Evolutionary conservation across 2,329 filamentous ascomycete genomes (phyloP).

Genomic region (Fonsecaea erecta): DNA sequence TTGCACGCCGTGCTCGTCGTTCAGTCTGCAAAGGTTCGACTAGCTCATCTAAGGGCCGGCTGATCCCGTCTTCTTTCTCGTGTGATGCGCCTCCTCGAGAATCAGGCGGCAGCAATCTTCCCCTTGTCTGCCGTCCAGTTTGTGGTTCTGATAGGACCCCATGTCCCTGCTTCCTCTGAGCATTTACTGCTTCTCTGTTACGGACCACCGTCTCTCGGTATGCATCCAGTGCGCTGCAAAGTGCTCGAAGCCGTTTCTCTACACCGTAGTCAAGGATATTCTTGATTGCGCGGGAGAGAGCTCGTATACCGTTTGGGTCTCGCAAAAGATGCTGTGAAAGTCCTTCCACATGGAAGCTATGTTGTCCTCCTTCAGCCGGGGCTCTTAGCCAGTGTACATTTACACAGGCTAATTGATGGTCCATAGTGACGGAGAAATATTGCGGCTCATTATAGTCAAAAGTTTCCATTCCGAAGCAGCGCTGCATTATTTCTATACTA

Average conservation of each 20-base stretch:
- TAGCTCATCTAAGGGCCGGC: too few species aligned
- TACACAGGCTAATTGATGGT: constrained; percentile 23
- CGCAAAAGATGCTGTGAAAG: constrained; percentile 22
- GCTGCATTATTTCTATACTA: constrained; percentile 24
- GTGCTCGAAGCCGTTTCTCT: constrained; percentile 15
- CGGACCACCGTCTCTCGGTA: constrained; percentile 25
- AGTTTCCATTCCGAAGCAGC: constrained; percentile 18
- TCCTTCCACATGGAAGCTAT: constrained; percentile 27
- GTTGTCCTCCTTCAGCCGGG: constrained; percentile 21
- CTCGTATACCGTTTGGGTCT: constrained; percentile 24
- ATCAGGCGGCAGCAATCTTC: too few species aligned
- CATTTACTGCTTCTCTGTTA: constrained; percentile 20
- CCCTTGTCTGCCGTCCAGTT: too few species aligned
- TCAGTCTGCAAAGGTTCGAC: too few species aligned
- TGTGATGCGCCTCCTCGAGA: too few species aligned
- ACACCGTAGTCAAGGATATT: constrained; percentile 32
- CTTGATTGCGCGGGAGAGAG: constrained; percentile 29
- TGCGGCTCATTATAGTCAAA: constrained; percentile 28
- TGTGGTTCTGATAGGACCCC: background rate
- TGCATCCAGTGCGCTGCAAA: constrained; percentile 28
- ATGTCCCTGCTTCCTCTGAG: constrained; percentile 7
- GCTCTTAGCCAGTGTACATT: constrained; percentile 33
- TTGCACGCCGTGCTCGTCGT: too few species aligned
- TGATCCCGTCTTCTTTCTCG: too few species aligned
- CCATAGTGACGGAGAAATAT: constrained; percentile 31